These are phyloP conservation scores for Pisolithus marmoratus DNA, from an alignment of 768 basidiomycete genomes.

Conservation along the genomic window DNA sequence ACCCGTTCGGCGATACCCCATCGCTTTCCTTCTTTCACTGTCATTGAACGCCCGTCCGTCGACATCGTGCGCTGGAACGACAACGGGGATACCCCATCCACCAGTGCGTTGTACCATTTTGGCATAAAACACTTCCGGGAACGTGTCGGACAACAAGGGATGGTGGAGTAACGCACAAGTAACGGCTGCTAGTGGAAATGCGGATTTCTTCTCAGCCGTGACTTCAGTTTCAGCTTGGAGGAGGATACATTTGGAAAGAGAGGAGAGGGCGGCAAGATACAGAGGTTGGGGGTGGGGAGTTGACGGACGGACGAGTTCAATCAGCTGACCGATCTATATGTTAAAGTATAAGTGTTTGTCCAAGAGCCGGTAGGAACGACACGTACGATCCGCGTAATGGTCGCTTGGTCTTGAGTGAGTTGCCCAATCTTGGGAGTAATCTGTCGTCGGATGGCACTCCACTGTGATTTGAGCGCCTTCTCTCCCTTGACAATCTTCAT, in stretches of 20 bases:
- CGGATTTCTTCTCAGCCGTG: constrained; percentile 80
- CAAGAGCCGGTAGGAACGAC: constrained; percentile 5
- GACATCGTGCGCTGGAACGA: constrained; percentile 47
- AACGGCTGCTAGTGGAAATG: constrained; percentile 76
- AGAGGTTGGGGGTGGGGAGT: constrained; percentile 31
- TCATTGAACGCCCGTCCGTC: constrained; percentile 44
- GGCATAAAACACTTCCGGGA: constrained; percentile 75
- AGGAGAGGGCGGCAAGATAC: constrained; percentile 75
- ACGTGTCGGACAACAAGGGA: constrained; percentile 35
- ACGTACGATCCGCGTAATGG: constrained; percentile 58
- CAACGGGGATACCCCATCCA: constrained; percentile 76
- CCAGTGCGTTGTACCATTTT: constrained; percentile 85
- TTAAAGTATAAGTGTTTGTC: too few relatives aligned
- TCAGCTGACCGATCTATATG: constrained; percentile 35
- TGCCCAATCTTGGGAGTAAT: constrained; percentile 88
- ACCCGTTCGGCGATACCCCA: constrained; percentile 46
- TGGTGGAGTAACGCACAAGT: constrained; percentile 3
- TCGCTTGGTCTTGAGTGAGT: constrained; percentile 61
- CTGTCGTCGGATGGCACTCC: constrained; percentile 64
- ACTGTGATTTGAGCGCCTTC: constrained; percentile 48
- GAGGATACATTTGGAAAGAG: constrained; percentile 84
- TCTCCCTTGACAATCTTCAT: constrained; percentile 61
- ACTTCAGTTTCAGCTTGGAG: constrained; percentile 94
- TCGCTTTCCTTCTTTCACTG: constrained; percentile 40
- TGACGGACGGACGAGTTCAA: constrained; percentile 34